These are phyloP conservation scores for Jaminaea rosea DNA, from an alignment of 1,284 basidiomycete species.

Conservation along the genomic window DNA sequence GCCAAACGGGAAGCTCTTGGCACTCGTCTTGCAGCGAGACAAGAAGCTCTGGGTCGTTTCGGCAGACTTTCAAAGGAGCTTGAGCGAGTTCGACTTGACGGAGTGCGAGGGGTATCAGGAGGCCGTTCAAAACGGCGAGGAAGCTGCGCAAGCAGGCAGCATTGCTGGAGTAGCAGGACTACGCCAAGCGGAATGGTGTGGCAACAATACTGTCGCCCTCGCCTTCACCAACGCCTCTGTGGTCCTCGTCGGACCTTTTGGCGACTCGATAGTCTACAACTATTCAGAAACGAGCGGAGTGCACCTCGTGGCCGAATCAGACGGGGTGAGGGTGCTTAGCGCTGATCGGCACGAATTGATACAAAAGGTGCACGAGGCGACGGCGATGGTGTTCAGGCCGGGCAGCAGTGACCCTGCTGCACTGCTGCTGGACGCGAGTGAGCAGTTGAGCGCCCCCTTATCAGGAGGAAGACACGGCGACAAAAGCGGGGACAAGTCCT, in stretches of 20 bases:
- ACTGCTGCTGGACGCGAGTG: conserved; percentile 81
- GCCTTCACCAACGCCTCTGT: conserved; percentile 73
- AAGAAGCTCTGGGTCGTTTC: conserved; percentile 83
- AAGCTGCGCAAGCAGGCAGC: not conserved
- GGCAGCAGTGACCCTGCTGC: conserved; percentile 86
- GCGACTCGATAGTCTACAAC: conserved; percentile 74
- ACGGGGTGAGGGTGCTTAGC: conserved; percentile 74
- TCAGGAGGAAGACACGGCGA: not conserved
- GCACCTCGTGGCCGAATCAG: conserved; percentile 71
- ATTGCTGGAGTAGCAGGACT: conserved; percentile 17
- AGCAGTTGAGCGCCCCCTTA: too few relatives aligned
- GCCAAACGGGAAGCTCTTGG: conserved; percentile 85
- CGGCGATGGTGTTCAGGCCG: conserved; percentile 75
- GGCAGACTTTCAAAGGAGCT: conserved; percentile 75
- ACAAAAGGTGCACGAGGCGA: too few relatives aligned
- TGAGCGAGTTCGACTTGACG: conserved; percentile 64
- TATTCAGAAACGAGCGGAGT: conserved; percentile 70
- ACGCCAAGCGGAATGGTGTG: conserved; percentile 72
- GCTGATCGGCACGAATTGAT: conserved; percentile 76
- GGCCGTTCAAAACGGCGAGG: not conserved
- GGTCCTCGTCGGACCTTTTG: conserved; percentile 80
- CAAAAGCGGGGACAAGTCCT: conserved; percentile 16
- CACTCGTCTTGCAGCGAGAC: conserved; percentile 65
- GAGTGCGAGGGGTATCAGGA: conserved; percentile 19
- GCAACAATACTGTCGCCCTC: conserved; percentile 84